phyloP scores from a whole-genome alignment of 768 basidiomycete species.

The Panaeolus cyanescens region DNA sequence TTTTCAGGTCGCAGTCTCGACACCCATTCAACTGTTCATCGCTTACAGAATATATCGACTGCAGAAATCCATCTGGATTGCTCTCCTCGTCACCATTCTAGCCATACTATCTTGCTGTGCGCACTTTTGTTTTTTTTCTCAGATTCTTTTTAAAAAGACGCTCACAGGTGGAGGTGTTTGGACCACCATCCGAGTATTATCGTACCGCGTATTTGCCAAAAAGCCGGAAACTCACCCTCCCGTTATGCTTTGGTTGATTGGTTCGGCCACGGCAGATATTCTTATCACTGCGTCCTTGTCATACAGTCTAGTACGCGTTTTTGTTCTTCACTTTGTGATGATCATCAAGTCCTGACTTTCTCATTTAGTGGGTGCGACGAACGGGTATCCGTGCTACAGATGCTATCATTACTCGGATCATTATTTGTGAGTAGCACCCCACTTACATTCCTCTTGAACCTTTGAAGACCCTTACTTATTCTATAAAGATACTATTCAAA shows the following conservation, averaged over 20 bases:
- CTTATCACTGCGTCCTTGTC: slow-evolving; percentile 16
- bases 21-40: slow-evolving; percentile 24
- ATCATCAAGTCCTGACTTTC: background rate
- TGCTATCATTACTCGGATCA: slow-evolving; percentile 18
- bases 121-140: background rate
- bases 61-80: slow-evolving; percentile 16
- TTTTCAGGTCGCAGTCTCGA: slow-evolving; percentile 19
- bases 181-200: background rate
- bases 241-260: slow-evolving; percentile 13
- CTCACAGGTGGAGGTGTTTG: slow-evolving; percentile 10
- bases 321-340: background rate
- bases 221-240: slow-evolving; percentile 9
- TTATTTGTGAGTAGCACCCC: slow-evolving; percentile 12
- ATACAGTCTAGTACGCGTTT: slow-evolving; percentile 13
- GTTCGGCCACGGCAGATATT: slow-evolving; percentile 15
- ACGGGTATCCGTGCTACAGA: slow-evolving; percentile 14
- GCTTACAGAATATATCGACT: slow-evolving; percentile 20
- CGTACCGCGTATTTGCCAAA: slow-evolving; percentile 4
- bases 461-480: too few species aligned
- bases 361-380: slow-evolving; percentile 12
- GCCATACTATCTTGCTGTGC: slow-evolving; percentile 15
- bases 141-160: background rate
- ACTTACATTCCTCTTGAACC: background rate
- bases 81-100: slow-evolving; percentile 13
- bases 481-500: slow-evolving; percentile 23